Conservation (phyloP, 2,329 filamentous ascomycete species). For the Scortechinia acanthostroma region DNA sequence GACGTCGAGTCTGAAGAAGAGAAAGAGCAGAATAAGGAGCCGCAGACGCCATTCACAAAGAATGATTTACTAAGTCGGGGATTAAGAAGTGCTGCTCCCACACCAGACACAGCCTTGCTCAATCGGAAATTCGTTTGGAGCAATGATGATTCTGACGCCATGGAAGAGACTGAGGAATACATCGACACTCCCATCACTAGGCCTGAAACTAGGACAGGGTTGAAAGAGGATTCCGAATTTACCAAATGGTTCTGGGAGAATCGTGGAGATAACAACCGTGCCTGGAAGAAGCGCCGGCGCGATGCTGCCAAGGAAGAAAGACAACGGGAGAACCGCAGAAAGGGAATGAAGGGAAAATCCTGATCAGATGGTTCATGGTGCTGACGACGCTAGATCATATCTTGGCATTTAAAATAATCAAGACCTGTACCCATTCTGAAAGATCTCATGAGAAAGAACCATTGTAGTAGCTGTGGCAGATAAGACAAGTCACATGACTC, state of each 20-base stretch:
- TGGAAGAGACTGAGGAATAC: not conserved
- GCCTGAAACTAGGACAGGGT: no score
- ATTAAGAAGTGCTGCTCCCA: constrained; percentile 83
- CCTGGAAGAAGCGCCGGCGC: constrained; percentile 33
- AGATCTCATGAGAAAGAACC: no score
- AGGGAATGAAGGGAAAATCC: constrained; percentile 21
- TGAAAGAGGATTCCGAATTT: constrained; percentile 42
- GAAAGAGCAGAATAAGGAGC: constrained; percentile 36
- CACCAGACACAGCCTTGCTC: constrained; percentile 71
- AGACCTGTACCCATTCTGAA: no score
- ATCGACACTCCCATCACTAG: not conserved
- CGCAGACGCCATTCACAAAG: constrained; percentile 77
- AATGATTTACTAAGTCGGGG: constrained; percentile 71
- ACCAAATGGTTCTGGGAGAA: constrained; percentile 45
- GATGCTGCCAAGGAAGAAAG: constrained; percentile 53
- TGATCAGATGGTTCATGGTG: no score
- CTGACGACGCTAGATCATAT: no score
- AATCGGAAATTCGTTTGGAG: not conserved
- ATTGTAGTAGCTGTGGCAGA: no score
- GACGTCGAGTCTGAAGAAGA: constrained; percentile 33
- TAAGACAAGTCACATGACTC: no score
- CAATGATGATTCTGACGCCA: not conserved
- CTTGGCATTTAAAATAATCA: no score
- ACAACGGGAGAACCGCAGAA: constrained; percentile 47
- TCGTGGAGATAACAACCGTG: constrained; percentile 1